Conservation (phyloP, 2,329 filamentous ascomycete species). For the Diaporthe vexans region DNA sequence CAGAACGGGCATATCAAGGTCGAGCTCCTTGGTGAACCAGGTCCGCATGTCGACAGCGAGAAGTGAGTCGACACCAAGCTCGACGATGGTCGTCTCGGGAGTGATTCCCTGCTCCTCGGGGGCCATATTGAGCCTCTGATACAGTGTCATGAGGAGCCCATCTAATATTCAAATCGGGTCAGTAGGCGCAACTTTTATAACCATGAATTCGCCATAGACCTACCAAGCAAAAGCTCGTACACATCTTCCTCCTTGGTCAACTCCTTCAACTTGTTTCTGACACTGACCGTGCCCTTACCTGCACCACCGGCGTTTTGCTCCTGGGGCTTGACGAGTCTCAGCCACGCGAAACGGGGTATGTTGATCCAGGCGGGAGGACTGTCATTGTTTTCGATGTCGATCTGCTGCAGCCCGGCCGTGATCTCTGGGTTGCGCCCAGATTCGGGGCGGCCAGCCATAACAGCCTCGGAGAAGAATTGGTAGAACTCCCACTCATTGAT, state of each 20-base stretch:
- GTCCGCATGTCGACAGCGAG: conserved; percentile 53
- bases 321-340: conserved; percentile 18
- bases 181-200: neutral
- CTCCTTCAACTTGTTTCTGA: conserved; percentile 23
- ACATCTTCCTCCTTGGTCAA: conserved; percentile 30
- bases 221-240: conserved; percentile 21
- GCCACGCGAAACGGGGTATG: conserved; percentile 19
- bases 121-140: conserved; percentile 37
- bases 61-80: conserved; percentile 45
- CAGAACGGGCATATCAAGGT: conserved; percentile 58
- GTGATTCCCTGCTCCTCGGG: conserved; percentile 39
- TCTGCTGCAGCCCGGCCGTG: conserved; percentile 18
- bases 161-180: conserved; percentile 21
- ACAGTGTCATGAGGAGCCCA: conserved; percentile 36
- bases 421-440: conserved; percentile 18
- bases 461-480: conserved; percentile 57
- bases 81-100: conserved; percentile 37
- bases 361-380: conserved; percentile 15
- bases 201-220: neutral
- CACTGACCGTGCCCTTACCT: conserved; percentile 20
- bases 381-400: conserved; percentile 7
- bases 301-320: conserved; percentile 10
- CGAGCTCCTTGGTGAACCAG: conserved; percentile 60
- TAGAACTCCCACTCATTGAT: conserved; percentile 56
- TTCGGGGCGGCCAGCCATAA: conserved; percentile 45